These are phyloP conservation scores for Sorghum bicolor DNA, from an alignment of 176 grass and related monocot genomes.

Conservation along the genomic window DNA sequence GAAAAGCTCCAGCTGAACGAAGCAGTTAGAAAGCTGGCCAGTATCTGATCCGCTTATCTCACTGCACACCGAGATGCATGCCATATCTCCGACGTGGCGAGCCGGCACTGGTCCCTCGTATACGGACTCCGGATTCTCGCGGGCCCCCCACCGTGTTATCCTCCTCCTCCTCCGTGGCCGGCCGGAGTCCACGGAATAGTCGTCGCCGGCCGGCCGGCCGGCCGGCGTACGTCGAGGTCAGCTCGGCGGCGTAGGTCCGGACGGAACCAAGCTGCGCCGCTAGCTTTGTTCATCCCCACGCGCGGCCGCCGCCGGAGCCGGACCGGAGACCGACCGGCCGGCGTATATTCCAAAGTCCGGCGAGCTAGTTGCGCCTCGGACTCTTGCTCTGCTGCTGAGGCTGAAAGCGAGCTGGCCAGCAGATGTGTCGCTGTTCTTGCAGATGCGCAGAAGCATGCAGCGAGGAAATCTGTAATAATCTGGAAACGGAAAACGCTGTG, in stretches of 20 bases:
- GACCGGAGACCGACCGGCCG: not conserved
- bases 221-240: not conserved
- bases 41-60: too few relatives aligned
- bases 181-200: not conserved
- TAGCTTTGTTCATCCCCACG: not conserved
- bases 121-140: not conserved
- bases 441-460: not conserved
- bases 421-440: not conserved
- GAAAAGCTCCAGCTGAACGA: not conserved
- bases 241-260: not conserved
- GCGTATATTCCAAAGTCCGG: not conserved
- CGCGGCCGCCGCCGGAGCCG: too few relatives aligned
- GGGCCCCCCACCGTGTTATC: conserved; percentile 7
- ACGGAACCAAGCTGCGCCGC: not conserved
- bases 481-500: not conserved
- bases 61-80: not conserved
- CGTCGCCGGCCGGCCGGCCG: not conserved
- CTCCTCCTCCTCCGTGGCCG: conserved; percentile 24
- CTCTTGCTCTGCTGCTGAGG: not conserved
- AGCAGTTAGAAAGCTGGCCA: not conserved
- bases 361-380: too few relatives aligned
- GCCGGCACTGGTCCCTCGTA: not conserved
- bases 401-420: not conserved
- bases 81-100: conserved; percentile 13
- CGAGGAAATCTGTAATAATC: not conserved